Percentiles rank a stretch among this genome's conserved stretches.
These are phyloP conservation scores for Mortierella antarctica DNA, from an alignment of 192 early-diverging fungal genomes.

Conservation along the genomic window DNA sequence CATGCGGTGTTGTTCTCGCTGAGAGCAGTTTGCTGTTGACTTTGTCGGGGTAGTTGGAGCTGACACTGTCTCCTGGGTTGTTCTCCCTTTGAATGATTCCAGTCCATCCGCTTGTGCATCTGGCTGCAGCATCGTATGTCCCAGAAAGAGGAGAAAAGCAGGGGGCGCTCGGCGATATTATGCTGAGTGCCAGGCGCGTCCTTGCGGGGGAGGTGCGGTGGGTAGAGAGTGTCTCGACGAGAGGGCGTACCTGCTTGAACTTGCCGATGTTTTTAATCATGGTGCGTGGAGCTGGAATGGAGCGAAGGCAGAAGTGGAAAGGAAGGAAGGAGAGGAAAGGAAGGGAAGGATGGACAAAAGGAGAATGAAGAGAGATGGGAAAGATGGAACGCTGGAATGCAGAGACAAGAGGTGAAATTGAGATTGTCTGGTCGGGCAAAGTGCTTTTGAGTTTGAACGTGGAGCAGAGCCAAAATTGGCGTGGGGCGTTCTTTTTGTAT, in stretches of 20 bases:
- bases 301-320: background rate
- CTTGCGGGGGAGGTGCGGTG: background rate
- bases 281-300: background rate
- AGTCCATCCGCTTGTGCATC: background rate
- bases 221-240: background rate
- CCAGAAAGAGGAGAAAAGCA: background rate
- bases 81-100: background rate
- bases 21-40: too few species aligned
- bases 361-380: background rate
- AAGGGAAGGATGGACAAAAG: background rate
- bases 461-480: background rate
- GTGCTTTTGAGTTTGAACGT: too few species aligned
- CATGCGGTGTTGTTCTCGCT: too few species aligned
- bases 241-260: slow-evolving; percentile 46
- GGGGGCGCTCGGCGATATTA: background rate
- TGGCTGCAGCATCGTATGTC: background rate
- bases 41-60: too few species aligned
- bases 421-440: background rate
- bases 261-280: slow-evolving; percentile 55
- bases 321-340: background rate
- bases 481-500: background rate
- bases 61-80: too few species aligned
- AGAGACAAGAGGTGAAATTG: background rate
- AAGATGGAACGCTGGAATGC: background rate
- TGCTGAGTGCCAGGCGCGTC: background rate